Base-by-base conservation (phyloP, 345 rosid species). In the Euclidium syriacum region DNA sequence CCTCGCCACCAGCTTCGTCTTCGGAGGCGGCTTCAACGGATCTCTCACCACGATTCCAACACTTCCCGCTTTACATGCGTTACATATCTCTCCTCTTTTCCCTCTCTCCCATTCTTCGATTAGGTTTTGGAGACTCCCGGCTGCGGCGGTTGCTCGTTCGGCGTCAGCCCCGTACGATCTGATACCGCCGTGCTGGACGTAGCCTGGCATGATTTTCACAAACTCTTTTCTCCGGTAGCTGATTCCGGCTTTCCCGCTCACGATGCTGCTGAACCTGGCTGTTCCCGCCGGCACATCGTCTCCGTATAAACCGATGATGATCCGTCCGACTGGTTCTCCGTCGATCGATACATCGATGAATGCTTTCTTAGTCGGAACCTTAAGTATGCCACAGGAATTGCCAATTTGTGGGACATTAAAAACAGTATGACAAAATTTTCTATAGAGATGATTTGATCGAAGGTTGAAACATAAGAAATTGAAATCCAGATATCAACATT, bases 161-260 rank as follows among this genome's bases (percentile, higher is more conserved):
- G 86, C 89, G 53, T 92, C 96, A 36, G 74, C 91, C 3, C 95
- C 95, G 33, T 76, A 87, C 0, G 98, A 89, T 72, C 97, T 85
- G 58, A 92, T 81, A 2, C 97, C 97, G 0, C 97, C 84, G 53
- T 89, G 97, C 51, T 87, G 95, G 39, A 85, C 86, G 52, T 89
- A 92, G 17, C 76, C 84, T 1, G 97, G 95, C 88, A 77, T 81
- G 54, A 92, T 87, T 56, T 84, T 92, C 23, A 77, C 48, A 66
- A 92, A 92, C 77, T 89, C 97, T 74, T 89, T 92, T 68, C 91
- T 84, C 65, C 91, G 80, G 78, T 89, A 92, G 68, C 88, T 89
- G 10, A 89, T 70, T 6, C 98, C 96, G 1, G 95, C 90, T 36
- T 83, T 74, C 35, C 98, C 98, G 46, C 84, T 82, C 0, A 82